A percentile compares a stretch with the other conserved stretches of the same genome.
Evolutionary conservation across 495 filamentous ascomycete species (phyloP).

Genomic region (Aspergillus incahuasiensis): DNA sequence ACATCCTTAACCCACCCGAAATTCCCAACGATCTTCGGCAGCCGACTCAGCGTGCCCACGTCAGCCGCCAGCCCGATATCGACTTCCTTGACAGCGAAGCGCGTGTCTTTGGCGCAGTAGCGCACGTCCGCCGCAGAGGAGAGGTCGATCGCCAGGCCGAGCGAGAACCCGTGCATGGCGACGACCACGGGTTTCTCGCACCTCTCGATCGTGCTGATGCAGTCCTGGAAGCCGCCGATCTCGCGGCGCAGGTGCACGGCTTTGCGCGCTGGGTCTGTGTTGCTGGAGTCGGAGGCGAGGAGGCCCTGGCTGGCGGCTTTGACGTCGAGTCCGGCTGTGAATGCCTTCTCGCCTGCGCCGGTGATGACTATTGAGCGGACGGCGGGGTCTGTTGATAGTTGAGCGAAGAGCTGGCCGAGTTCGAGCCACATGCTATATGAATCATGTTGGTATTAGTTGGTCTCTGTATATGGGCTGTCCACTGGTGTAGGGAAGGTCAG

Average conservation of each 20-base stretch:
- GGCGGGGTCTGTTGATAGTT: constrained; percentile 65
- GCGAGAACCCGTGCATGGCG: constrained; percentile 73
- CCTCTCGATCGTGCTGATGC: constrained; percentile 68
- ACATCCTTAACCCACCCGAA: constrained; percentile 91
- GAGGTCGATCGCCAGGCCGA: constrained; percentile 84
- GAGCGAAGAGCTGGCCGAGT: constrained; percentile 64
- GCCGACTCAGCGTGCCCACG: constrained; percentile 77
- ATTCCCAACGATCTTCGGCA: constrained; percentile 78
- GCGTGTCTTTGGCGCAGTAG: constrained; percentile 57
- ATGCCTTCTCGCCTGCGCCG: constrained; percentile 77
- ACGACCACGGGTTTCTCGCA: constrained; percentile 93
- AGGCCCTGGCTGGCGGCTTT: constrained; percentile 50
- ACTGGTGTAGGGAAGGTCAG: constrained; percentile 6
- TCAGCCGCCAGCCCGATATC: constrained; percentile 95
- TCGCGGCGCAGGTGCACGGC: constrained; percentile 61
- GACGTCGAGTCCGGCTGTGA: constrained; percentile 79
- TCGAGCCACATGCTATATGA: constrained; percentile 80
- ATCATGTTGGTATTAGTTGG: neutral
- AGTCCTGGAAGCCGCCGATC: constrained; percentile 72
- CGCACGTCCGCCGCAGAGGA: constrained; percentile 74
- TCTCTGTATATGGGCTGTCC: neutral
- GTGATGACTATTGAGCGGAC: constrained; percentile 79
- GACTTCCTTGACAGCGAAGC: constrained; percentile 86
- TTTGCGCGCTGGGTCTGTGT: constrained; percentile 59
- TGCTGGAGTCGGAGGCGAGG: constrained; percentile 14